Conservation (phyloP, 805 yeast genomes). For the Brettanomyces sp. region DNA sequence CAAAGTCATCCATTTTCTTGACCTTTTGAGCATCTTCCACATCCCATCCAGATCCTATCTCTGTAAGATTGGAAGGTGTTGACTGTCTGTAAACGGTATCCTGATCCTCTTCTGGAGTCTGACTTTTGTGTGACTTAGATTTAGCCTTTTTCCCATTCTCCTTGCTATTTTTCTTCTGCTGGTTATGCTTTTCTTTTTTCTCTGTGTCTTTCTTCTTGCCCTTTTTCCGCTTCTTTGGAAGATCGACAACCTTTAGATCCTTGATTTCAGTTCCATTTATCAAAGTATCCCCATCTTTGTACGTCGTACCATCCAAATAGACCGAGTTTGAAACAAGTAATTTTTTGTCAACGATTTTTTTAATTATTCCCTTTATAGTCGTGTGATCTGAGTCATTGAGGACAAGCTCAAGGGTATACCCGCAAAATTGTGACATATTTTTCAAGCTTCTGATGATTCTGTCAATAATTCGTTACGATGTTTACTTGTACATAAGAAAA, state of each 20-base stretch:
- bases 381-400: conserved; percentile 29
- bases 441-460: background rate
- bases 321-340: conserved; percentile 24
- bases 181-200: conserved; percentile 7
- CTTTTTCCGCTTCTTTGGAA: conserved; percentile 31
- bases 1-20: conserved; percentile 58
- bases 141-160: background rate
- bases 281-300: conserved; percentile 10
- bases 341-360: conserved; percentile 13
- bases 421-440: conserved; percentile 32
- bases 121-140: conserved; percentile 6
- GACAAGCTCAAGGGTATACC: conserved; percentile 35
- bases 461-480: too few relatives aligned
- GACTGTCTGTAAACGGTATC: conserved; percentile 12
- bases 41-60: conserved; percentile 32
- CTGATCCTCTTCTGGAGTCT: conserved; percentile 6
- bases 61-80: conserved; percentile 10
- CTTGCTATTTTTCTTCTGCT: background rate
- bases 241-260: conserved; percentile 46
- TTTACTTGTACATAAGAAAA: too few relatives aligned
- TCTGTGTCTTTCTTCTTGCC: conserved; percentile 12
- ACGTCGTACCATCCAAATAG: conserved; percentile 19
- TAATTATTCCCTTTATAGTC: conserved; percentile 18
- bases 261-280: conserved; percentile 32
- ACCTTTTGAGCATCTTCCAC: conserved; percentile 37